Evolutionary conservation across 345 rosid genomes (phyloP).

Genomic region (Punica granatum): DNA sequence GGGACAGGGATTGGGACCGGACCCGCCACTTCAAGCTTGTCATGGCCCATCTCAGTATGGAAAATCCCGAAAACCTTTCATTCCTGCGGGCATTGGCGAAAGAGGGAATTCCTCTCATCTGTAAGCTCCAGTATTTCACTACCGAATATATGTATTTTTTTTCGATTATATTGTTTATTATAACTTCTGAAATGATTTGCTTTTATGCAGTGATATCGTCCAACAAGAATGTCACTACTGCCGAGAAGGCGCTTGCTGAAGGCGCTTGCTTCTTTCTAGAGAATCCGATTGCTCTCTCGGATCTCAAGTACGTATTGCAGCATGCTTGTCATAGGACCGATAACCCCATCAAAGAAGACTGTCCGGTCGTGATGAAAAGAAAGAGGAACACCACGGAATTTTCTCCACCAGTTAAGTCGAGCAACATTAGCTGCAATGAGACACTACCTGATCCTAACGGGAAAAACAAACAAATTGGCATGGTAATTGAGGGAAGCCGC

Average conservation of each 20-base stretch:
- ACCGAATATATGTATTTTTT: no score
- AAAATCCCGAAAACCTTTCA: conserved; percentile 14
- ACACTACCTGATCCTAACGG: not conserved
- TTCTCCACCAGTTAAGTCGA: not conserved
- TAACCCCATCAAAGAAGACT: not conserved
- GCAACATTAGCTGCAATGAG: not conserved
- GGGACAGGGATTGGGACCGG: not conserved
- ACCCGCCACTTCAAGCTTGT: conserved; percentile 27
- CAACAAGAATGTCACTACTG: not conserved
- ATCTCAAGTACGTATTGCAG: conserved; percentile 40
- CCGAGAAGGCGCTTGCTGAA: conserved; percentile 14
- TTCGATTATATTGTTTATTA: not conserved
- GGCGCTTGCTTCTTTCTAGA: conserved; percentile 23
- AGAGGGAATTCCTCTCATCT: conserved; percentile 26
- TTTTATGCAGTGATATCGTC: conserved; percentile 32
- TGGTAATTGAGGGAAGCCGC: not conserved
- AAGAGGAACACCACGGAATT: not conserved
- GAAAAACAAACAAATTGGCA: not conserved
- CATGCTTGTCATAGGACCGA: conserved; percentile 9
- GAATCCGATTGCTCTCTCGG: conserved; percentile 28
- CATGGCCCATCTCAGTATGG: conserved; percentile 27
- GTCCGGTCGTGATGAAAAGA: not conserved
- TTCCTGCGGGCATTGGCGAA: conserved; percentile 16
- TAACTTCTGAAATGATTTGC: not conserved
- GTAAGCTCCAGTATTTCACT: conserved; percentile 17